Evolutionary conservation across 768 basidiomycete species (phyloP), one percentile per base, ranked within the genome.

Genomic region (Lactarius psammicola): DNA sequence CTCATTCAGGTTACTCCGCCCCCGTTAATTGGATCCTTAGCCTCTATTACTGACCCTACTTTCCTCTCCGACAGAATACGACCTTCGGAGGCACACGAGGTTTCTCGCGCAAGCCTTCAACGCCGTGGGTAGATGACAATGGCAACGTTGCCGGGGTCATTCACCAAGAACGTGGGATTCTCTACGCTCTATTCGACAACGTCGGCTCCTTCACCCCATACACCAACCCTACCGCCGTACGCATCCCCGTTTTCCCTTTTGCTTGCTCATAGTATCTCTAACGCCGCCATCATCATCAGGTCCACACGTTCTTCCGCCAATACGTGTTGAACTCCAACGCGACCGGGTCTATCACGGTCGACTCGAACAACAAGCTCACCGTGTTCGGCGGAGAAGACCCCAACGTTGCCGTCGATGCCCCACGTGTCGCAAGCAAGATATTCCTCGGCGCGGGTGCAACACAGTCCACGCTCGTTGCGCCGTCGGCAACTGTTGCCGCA

Each of bases 31-130:
- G 31, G n/a, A 60, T n/a, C 34, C n/a, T 49, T 17, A 28, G 15
- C 13, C 17, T 38, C 23, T 34, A 33, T 44, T 17, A 10, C 33
- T 60, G 23, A 60, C 31, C 7, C 46, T 13, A 23, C 4, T 34
- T 23, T 26, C 30, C n/a, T 26, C n/a, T 26, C 34, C 15, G 23
- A 60, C 42, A 90, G 87, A 92, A 92, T 70, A 89, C 88, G 30
- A 90, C 90, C 0, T 92, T 90, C 68, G 89, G 88, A 30, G 89
- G 88, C 7, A 85, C 86, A 51, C 87, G 85, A 74, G 90, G 90
- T 4, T 92, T 92, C 73, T 85, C 86, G 4, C 79, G 83, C 56
- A 80, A 81, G 64, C 90, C 90, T 0, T 81, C 85, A 2, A 90
- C 90, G 0, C 82, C 85, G 0, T 91, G 88, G 87, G 76, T 75